Evolutionary conservation across 495 filamentous ascomycete species (phyloP).

Genomic region (Aspergillus bertholletiae): DNA sequence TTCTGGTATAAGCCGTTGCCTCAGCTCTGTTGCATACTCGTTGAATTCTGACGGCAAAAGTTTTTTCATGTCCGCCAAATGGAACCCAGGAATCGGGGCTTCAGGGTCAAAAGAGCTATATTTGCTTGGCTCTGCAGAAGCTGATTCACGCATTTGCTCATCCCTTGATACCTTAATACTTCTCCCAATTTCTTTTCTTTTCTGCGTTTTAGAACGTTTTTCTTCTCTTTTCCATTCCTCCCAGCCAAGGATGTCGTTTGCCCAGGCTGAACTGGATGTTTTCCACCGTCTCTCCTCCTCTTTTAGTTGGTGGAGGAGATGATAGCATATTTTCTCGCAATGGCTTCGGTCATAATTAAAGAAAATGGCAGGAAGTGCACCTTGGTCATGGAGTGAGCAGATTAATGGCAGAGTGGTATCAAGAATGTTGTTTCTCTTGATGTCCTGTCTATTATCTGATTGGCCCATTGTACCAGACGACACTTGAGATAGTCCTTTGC

Average conservation of each 20-base stretch:
- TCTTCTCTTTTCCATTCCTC: conserved; percentile 47
- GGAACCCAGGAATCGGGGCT: conserved; percentile 57
- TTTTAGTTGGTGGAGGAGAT: conserved; percentile 47
- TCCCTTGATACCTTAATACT: conserved; percentile 46
- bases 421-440: conserved; percentile 20
- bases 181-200: conserved; percentile 35
- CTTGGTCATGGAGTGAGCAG: conserved; percentile 54
- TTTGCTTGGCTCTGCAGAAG: conserved; percentile 46
- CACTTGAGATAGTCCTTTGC: background rate
- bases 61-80: conserved; percentile 59
- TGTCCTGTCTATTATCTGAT: too few species aligned
- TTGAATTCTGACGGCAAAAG: conserved; percentile 50
- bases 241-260: conserved; percentile 47
- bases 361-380: conserved; percentile 67
- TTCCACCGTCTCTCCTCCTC: conserved; percentile 56
- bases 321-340: conserved; percentile 55
- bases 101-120: conserved; percentile 64
- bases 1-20: conserved; percentile 35
- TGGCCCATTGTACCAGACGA: background rate
- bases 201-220: conserved; percentile 28
- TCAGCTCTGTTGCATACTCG: conserved; percentile 42
- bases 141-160: conserved; percentile 51
- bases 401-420: conserved; percentile 57
- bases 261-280: conserved; percentile 53
- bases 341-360: conserved; percentile 69